Percentiles rank a stretch among this genome's conserved stretches.
These are phyloP conservation scores for Sarcocystis neurona DNA, from an alignment of 169 alveolate species.

Conservation along the genomic window DNA sequence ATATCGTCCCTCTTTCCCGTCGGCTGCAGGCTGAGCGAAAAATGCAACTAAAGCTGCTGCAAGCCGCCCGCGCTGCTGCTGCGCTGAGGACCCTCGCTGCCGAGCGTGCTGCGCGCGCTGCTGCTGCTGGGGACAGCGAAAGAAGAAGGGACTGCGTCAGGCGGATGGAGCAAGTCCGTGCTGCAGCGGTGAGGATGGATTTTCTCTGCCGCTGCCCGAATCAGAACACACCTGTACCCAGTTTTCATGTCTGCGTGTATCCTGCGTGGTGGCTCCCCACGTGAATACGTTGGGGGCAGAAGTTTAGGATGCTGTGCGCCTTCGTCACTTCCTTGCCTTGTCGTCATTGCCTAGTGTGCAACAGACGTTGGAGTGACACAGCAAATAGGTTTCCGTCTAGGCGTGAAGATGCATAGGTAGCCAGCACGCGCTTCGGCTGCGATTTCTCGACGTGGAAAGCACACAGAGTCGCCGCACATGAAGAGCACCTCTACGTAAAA, in stretches of 20 bases:
- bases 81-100: background rate
- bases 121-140: background rate
- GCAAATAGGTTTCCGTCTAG: too few species aligned
- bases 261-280: too few species aligned
- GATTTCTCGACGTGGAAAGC: too few species aligned
- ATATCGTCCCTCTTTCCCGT: background rate
- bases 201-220: background rate
- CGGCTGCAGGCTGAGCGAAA: background rate
- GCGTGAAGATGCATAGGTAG: too few species aligned
- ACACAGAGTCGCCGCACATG: too few species aligned
- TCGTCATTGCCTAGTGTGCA: too few species aligned
- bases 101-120: background rate
- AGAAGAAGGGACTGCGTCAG: background rate
- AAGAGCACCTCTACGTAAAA: too few species aligned
- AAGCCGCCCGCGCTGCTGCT: background rate
- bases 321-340: too few species aligned
- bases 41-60: background rate
- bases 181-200: background rate
- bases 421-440: too few species aligned
- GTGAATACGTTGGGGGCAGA: too few species aligned
- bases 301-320: too few species aligned
- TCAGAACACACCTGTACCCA: background rate
- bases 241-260: background rate
- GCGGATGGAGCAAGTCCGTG: constrained; percentile 9
- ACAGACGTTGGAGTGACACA: too few species aligned